Conservation (phyloP, 495 filamentous ascomycete genomes). For the Neurospora sp. region DNA sequence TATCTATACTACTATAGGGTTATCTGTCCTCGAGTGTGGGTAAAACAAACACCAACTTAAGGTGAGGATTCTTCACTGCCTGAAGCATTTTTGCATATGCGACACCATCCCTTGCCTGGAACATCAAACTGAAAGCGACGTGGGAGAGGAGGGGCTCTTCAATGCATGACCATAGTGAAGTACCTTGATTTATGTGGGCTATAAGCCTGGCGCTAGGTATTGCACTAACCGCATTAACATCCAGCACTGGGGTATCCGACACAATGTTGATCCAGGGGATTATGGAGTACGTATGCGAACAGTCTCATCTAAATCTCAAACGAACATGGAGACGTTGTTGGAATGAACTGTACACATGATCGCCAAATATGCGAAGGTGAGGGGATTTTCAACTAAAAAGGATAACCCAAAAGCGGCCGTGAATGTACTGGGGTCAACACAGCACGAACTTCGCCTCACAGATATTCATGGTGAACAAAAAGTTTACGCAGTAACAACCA, state of each 20-base stretch:
- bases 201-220: background rate
- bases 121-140: background rate
- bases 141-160: background rate
- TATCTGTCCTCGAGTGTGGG: background rate
- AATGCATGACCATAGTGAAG: background rate
- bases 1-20: background rate
- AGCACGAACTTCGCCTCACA: background rate
- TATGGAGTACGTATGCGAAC: background rate
- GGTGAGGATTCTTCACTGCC: background rate
- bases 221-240: background rate
- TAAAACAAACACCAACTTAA: background rate
- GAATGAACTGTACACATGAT: background rate
- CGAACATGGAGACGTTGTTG: background rate
- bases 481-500: background rate
- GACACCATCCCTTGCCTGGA: background rate
- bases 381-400: background rate
- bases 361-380: background rate
- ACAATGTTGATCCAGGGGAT: background rate
- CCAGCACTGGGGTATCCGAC: background rate
- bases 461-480: background rate
- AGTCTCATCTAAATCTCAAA: background rate
- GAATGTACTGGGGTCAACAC: background rate
- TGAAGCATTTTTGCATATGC: background rate
- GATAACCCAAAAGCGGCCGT: background rate
- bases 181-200: background rate